Conservation (phyloP, 495 filamentous ascomycete genomes). For the Sporormia fimetaria region DNA sequence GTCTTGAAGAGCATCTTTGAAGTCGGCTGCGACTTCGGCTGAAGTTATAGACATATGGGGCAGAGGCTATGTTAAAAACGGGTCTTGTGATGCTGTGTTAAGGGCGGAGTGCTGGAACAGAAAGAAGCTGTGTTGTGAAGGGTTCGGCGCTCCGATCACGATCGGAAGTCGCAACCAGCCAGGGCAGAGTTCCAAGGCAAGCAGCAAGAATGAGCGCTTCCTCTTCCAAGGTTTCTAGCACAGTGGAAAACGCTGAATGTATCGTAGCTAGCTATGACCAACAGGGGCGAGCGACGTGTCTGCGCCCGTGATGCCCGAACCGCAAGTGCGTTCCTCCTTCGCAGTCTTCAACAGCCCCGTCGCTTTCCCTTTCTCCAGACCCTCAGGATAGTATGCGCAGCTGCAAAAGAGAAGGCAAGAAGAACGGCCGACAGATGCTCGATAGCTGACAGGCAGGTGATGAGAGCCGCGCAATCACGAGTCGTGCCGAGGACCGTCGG, state of each 20-base stretch:
- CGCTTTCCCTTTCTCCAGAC: constrained; percentile 9
- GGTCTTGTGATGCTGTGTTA: constrained; percentile 3
- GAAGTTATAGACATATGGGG: constrained; percentile 65
- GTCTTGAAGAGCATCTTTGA: constrained; percentile 83
- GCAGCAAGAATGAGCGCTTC: constrained; percentile 19
- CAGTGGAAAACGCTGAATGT: constrained; percentile 19
- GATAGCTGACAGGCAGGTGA: not conserved
- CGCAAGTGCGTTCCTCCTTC: constrained; percentile 18
- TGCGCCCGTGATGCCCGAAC: constrained; percentile 9
- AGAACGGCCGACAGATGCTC: not conserved
- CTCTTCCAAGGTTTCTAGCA: constrained; percentile 23
- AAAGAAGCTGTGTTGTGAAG: constrained; percentile 11
- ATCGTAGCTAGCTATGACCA: constrained; percentile 25
- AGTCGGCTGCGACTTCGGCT: constrained; percentile 89
- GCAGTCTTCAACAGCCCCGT: constrained; percentile 10
- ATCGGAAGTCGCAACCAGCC: constrained; percentile 11
- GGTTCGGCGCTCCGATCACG: constrained; percentile 4
- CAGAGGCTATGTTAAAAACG: constrained; percentile 7
- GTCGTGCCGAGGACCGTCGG: too few species aligned
- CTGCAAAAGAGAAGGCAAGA: constrained; percentile 1
- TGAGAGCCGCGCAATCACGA: not conserved
- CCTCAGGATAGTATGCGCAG: constrained; percentile 3
- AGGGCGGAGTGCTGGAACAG: constrained; percentile 7
- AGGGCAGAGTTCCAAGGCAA: constrained; percentile 14
- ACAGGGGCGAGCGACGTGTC: constrained; percentile 8